phyloP scores from a whole-genome alignment of 2,329 filamentous ascomycete genomes.

The Fusarium sp. region DNA sequence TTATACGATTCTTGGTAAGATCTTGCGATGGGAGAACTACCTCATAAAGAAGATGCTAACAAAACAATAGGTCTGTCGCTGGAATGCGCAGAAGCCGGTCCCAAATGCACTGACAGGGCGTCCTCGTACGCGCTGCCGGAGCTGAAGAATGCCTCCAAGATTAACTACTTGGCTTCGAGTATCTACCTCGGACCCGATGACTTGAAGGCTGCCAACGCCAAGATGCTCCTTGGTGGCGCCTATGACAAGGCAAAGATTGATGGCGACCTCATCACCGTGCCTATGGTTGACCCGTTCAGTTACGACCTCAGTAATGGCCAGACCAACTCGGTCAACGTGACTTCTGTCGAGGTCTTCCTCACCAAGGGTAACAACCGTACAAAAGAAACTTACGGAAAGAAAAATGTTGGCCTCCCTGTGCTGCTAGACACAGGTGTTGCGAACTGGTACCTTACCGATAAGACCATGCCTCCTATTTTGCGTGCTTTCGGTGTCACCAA shows the following conservation, averaged over 20 bases:
- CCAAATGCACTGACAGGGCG: background rate
- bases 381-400: background rate
- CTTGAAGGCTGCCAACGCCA: background rate
- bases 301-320: background rate
- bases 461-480: background rate
- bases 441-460: background rate
- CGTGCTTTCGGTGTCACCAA: background rate
- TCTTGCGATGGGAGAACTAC: rapidly evolving
- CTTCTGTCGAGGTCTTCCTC: background rate
- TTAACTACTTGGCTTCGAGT: conserved; percentile 1
- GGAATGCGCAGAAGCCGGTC: background rate
- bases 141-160: conserved; percentile 6
- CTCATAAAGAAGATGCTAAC: rapidly evolving
- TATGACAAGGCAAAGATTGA: conserved; percentile 14
- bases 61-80: background rate
- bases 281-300: background rate
- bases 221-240: background rate
- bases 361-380: background rate
- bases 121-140: background rate
- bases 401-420: background rate
- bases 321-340: background rate
- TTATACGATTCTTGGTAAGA: background rate
- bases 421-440: background rate
- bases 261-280: background rate
- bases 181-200: conserved; percentile 5